phyloP scores from a whole-genome alignment of 352 stramenopile species.

The Albugo candida region DNA sequence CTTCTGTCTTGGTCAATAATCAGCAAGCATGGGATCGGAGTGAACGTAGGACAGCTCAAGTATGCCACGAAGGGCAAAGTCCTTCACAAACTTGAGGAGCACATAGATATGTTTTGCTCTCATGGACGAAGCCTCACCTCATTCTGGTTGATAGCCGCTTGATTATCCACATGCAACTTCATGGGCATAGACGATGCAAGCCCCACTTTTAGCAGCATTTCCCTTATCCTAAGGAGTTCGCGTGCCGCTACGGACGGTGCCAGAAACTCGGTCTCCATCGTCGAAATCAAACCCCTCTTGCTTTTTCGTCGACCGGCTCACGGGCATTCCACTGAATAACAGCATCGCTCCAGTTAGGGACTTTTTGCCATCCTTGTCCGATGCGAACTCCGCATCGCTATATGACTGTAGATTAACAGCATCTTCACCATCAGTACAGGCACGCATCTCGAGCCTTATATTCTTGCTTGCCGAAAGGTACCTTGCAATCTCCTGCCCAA shows the following conservation, averaged over 20 bases:
- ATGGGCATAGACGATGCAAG: not conserved
- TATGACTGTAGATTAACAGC: not conserved
- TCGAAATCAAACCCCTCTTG: slow-evolving; percentile 1
- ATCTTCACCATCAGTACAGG: not conserved
- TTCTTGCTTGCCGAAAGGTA: not conserved
- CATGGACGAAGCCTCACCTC: not conserved
- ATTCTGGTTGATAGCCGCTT: not conserved
- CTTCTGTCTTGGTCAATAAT: not conserved
- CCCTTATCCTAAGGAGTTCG: not conserved
- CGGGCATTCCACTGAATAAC: not conserved
- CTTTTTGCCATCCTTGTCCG: slow-evolving; percentile 1
- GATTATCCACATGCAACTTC: not conserved
- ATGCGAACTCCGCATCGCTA: slow-evolving; percentile 4
- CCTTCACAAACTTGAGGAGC: not conserved
- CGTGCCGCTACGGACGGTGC: not conserved
- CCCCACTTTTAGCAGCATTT: not conserved
- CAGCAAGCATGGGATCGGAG: not conserved
- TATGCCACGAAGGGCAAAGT: not conserved
- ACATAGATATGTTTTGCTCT: not conserved
- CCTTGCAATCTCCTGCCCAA: not conserved
- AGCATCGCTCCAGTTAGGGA: slow-evolving; percentile 3
- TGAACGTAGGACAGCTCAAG: not conserved
- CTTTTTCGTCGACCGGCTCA: not conserved
- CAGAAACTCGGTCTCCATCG: slow-evolving; percentile 9
- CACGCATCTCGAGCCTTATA: not conserved